Evolutionary conservation across 106 monocot genomes (phyloP), one percentile per base, ranked within the genome.

Genomic region (Narthecium ossifragum): DNA sequence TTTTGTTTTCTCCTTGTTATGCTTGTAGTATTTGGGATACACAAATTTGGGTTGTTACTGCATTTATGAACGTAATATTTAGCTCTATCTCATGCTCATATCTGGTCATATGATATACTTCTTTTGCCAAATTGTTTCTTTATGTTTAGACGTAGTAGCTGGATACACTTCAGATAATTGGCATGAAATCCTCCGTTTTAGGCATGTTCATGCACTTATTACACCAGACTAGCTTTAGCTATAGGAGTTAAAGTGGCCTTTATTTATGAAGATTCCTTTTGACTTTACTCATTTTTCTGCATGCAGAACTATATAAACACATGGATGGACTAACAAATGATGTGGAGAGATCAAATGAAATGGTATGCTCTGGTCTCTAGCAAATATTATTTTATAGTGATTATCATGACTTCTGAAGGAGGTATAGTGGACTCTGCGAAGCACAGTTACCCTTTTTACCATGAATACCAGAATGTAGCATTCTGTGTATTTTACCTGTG

Each of bases 321-420:
- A 87, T 90, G 81, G 96, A 90, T 43, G 86, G 71, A 21, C 75
- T 90, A 34, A 79, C 83, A 63, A 78, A 84, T 61, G 90, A 96
- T 53, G 68, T 90, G 23, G 96, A 96, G 57, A 86, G 86, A 77
- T 90, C 90, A 34, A 90, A 86, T 66, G 90, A 96, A 65, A 71
- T 78, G 90, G 96, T 96, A 90, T 53, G 8, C 4, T 62, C n/a
- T 40, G 31, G 30, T 55, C 36, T 22, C 5, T 57, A 34, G 3
- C 21, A 20, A 34, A 32, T 57, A 3, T 34, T 6, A 0, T 34
- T 0, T 0, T 49, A 6, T 36, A 36, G 36, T 5, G 36, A 36
- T 36, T 6, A 36, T 36, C 10, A 10, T 5, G 36, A 36, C 5
- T 10, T 36, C 10, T 36, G 36, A 5, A 36, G 36, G 36, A 36